A percentile compares a stretch with the other conserved stretches of the same genome.
phyloP scores from a whole-genome alignment of 1,139 yeast species.

The Meyerozyma carpophila region DNA sequence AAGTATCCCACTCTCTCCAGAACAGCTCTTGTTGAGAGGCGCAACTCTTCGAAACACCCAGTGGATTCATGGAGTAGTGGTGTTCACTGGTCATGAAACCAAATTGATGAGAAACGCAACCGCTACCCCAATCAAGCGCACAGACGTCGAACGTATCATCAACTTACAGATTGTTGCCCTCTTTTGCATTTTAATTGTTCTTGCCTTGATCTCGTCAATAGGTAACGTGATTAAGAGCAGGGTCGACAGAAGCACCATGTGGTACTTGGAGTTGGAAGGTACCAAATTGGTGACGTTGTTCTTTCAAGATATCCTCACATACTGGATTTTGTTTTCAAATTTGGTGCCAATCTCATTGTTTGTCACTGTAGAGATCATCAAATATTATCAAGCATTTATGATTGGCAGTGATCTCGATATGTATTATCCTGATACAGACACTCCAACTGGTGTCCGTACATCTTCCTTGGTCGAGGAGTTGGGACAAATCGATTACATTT shows the following conservation, averaged over 20 bases:
- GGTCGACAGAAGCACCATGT: slow-evolving; percentile 46
- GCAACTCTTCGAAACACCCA: slow-evolving; percentile 92
- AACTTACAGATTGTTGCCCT: slow-evolving; percentile 87
- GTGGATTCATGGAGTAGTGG: slow-evolving; percentile 91
- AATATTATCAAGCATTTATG: slow-evolving; percentile 90
- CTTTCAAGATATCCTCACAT: slow-evolving; percentile 83
- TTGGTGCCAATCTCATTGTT: slow-evolving; percentile 92
- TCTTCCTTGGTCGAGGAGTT: slow-evolving; percentile 93
- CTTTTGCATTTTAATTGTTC: slow-evolving; percentile 69
- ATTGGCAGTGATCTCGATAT: slow-evolving; percentile 92
- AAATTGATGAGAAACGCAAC: slow-evolving; percentile 98
- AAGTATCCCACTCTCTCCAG: slow-evolving; percentile 73
- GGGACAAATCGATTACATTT: slow-evolving; percentile 93
- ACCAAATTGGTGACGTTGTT: slow-evolving; percentile 66
- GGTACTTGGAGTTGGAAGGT: slow-evolving; percentile 67
- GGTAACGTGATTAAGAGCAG: slow-evolving; percentile 80
- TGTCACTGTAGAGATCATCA: slow-evolving; percentile 93
- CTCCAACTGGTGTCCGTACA: slow-evolving; percentile 93
- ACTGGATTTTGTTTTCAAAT: slow-evolving; percentile 93
- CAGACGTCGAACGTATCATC: slow-evolving; percentile 94
- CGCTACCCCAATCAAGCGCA: slow-evolving; percentile 94
- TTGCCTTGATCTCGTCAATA: slow-evolving; percentile 74
- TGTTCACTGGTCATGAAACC: slow-evolving; percentile 97
- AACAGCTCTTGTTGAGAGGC: slow-evolving; percentile 87
- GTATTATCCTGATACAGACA: slow-evolving; percentile 82